Conservation (phyloP, 2,329 filamentous ascomycete genomes). For the Tolypocladium album region DNA sequence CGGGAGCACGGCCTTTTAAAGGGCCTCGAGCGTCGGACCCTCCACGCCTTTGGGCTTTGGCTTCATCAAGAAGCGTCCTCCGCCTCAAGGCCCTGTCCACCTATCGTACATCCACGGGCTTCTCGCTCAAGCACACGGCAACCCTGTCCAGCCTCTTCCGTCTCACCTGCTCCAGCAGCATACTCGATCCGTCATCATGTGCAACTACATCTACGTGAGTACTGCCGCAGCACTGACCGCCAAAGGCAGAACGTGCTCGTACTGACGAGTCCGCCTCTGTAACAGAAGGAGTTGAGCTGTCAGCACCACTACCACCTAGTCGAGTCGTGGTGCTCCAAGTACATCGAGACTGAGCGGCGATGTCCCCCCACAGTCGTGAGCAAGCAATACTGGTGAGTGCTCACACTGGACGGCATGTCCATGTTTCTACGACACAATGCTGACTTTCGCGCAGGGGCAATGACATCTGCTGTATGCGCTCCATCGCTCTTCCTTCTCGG, state of each 20-base stretch:
- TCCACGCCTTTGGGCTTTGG: neutral
- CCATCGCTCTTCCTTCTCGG: neutral
- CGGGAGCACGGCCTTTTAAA: neutral
- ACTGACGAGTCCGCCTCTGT: neutral
- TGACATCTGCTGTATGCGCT: constrained; percentile 31
- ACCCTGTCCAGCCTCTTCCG: neutral
- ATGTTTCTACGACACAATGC: constrained; percentile 5
- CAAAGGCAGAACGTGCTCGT: neutral
- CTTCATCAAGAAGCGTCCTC: neutral
- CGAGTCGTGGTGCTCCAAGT: constrained; percentile 34
- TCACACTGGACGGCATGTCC: neutral
- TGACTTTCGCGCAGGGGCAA: constrained; percentile 25
- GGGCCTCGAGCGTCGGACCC: neutral
- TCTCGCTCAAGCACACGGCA: neutral
- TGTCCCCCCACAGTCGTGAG: constrained; percentile 32
- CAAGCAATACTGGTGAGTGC: constrained; percentile 32
- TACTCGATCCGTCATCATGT: constrained; percentile 24
- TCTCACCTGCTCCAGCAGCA: neutral
- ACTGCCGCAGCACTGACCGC: neutral
- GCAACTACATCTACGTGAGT: constrained; percentile 39
- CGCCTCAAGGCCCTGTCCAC: neutral
- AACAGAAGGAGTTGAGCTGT: constrained; percentile 40
- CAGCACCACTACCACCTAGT: constrained; percentile 39
- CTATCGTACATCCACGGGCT: neutral
- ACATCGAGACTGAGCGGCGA: constrained; percentile 31